These are phyloP conservation scores for Populus tomentosa DNA, from an alignment of 441 rosid genomes.

Conservation along the genomic window DNA sequence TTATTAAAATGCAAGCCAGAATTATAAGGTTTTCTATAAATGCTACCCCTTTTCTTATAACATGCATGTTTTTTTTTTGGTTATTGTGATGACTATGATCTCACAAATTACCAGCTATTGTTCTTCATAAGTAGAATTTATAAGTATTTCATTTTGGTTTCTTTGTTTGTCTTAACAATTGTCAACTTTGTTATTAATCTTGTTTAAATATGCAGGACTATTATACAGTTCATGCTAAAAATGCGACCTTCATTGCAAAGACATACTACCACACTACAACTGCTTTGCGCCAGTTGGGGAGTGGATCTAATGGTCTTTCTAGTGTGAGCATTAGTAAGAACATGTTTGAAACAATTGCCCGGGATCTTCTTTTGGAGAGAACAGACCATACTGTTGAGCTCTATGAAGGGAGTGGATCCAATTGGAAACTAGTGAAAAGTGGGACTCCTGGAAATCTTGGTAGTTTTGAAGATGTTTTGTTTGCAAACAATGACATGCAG, in stretches of 20 bases:
- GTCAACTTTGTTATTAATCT: not conserved
- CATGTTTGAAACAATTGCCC: constrained; percentile 84
- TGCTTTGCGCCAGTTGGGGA: constrained; percentile 71
- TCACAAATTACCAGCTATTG: not conserved
- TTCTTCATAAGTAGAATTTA: not conserved
- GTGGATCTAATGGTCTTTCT: constrained; percentile 70
- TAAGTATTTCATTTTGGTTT: not conserved
- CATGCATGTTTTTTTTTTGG: not conserved
- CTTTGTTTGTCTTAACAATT: not conserved
- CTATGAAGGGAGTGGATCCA: constrained; percentile 92
- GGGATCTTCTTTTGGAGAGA: constrained; percentile 90
- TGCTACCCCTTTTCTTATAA: not conserved
- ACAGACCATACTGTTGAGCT: constrained; percentile 89
- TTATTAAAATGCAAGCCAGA: not conserved
- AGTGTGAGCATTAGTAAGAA: constrained; percentile 79
- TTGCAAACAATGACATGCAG: constrained; percentile 95
- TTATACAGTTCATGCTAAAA: constrained; percentile 88
- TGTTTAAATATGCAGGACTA: constrained; percentile 50
- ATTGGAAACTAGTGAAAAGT: constrained; percentile 78
- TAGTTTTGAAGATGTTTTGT: constrained; percentile 91
- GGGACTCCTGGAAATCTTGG: constrained; percentile 97
- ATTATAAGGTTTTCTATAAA: not conserved
- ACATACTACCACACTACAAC: constrained; percentile 87
- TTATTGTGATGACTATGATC: not conserved
- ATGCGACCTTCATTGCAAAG: constrained; percentile 83